Percentiles rank a stretch among this genome's conserved stretches.
These are phyloP conservation scores for Xylaria flabelliformis DNA, from an alignment of 495 filamentous ascomycete genomes.

Conservation along the genomic window DNA sequence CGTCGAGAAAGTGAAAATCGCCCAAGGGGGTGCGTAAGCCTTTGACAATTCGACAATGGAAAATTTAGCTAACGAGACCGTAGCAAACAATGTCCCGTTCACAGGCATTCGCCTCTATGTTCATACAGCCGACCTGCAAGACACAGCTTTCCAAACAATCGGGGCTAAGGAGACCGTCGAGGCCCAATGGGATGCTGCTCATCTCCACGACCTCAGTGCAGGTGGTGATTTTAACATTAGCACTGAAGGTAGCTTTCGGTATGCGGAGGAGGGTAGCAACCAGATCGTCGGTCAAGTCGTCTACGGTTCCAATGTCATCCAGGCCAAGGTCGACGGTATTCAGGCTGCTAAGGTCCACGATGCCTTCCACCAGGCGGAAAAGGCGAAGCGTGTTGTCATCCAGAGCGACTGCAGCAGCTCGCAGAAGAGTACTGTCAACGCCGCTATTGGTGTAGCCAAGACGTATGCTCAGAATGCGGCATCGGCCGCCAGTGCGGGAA, in stretches of 20 bases:
- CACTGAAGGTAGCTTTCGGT: slow-evolving; percentile 5
- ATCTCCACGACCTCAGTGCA: slow-evolving; percentile 3
- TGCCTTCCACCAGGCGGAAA: slow-evolving; percentile 1
- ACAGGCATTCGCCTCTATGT: slow-evolving; percentile 4
- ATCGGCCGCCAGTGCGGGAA: slow-evolving; percentile 1
- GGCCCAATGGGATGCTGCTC: slow-evolving; percentile 11
- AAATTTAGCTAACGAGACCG: not conserved
- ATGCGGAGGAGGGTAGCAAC: slow-evolving; percentile 13
- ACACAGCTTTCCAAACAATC: slow-evolving; percentile 3
- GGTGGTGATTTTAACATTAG: slow-evolving; percentile 10
- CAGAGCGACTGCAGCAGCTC: slow-evolving; percentile 16
- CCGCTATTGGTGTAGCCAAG: slow-evolving; percentile 4
- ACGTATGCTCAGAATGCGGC: not conserved
- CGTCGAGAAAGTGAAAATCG: slow-evolving; percentile 16
- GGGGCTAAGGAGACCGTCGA: slow-evolving; percentile 10
- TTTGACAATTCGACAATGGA: not conserved
- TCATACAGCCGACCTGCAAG: slow-evolving; percentile 1
- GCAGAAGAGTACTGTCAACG: not conserved
- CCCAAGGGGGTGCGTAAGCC: slow-evolving; percentile 1
- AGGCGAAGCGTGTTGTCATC: not conserved
- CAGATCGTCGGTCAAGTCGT: slow-evolving; percentile 11
- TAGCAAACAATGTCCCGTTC: slow-evolving; percentile 1
- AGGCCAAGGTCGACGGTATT: slow-evolving; percentile 1
- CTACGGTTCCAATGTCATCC: slow-evolving; percentile 13
- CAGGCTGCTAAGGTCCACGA: slow-evolving; percentile 19